These are phyloP conservation scores for Rhynchospora tenuis DNA, from an alignment of 176 grass and related monocot species.

Conservation along the genomic window DNA sequence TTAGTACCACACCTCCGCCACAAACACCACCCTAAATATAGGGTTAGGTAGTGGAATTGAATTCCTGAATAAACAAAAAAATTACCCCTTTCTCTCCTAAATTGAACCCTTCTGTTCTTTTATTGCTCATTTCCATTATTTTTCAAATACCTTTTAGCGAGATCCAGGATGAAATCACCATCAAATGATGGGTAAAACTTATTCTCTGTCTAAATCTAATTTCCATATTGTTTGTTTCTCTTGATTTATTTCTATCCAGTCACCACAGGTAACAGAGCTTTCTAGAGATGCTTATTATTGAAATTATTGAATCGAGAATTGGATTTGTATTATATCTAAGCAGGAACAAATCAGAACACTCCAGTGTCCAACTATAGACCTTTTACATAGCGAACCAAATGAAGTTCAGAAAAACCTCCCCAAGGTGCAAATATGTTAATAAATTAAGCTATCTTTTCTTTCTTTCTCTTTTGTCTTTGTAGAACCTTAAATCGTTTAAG, in stretches of 20 bases:
- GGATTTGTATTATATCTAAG: background rate
- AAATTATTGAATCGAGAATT: background rate
- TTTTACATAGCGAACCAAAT: background rate
- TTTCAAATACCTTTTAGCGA: background rate
- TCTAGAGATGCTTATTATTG: background rate
- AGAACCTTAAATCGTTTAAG: too few relatives aligned
- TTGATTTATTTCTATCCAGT: background rate
- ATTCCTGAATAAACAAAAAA: background rate
- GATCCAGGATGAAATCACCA: background rate
- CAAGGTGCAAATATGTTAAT: background rate
- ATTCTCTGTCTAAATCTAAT: background rate
- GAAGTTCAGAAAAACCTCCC: background rate
- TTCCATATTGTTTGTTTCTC: background rate
- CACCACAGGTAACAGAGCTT: background rate
- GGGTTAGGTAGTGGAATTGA: background rate
- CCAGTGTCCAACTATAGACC: background rate
- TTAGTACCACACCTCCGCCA: background rate
- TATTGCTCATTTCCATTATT: background rate
- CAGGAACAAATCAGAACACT: background rate
- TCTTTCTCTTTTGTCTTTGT: background rate
- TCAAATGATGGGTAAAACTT: background rate
- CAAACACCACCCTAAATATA: background rate
- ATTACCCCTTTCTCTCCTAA: background rate
- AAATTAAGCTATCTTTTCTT: background rate
- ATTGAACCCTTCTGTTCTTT: background rate